phyloP scores from a whole-genome alignment of 2,329 filamentous ascomycete species.

The Aspergillus hortae region DNA sequence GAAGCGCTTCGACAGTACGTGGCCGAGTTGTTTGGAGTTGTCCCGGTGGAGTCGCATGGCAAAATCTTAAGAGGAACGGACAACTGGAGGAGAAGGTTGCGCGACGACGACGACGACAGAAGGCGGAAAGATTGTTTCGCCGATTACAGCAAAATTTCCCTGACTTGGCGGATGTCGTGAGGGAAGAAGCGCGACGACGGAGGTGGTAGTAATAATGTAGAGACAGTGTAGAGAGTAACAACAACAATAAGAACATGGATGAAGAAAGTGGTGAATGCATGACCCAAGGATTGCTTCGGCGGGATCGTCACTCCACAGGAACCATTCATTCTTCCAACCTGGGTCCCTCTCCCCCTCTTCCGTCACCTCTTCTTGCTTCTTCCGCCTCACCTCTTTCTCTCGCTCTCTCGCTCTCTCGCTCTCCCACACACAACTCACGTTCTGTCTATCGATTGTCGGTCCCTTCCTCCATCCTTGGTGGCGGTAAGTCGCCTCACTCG shows the following conservation, averaged over 20 bases:
- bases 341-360: background rate
- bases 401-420: too few species aligned
- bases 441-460: too few species aligned
- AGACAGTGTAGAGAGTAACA: background rate
- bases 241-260: background rate
- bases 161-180: constrained; percentile 15
- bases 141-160: constrained; percentile 17
- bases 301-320: background rate
- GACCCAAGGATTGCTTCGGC: background rate
- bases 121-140: constrained; percentile 14
- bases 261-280: background rate
- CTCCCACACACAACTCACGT: too few species aligned
- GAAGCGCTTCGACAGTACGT: constrained; percentile 20
- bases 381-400: too few species aligned
- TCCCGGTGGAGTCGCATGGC: constrained; percentile 23
- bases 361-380: too few species aligned
- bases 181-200: constrained; percentile 18
- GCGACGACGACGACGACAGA: constrained; percentile 9
- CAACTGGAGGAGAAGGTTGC: constrained; percentile 17
- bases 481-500: too few species aligned
- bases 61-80: constrained; percentile 17
- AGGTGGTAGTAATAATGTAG: background rate
- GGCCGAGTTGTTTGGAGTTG: constrained; percentile 21
- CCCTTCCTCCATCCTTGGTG: too few species aligned
- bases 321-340: constrained; percentile 1